Percentiles rank a stretch among this genome's conserved stretches.
These are phyloP conservation scores for Nepenthes alata DNA, from an alignment of 179 eudicot species.

Conservation along the genomic window DNA sequence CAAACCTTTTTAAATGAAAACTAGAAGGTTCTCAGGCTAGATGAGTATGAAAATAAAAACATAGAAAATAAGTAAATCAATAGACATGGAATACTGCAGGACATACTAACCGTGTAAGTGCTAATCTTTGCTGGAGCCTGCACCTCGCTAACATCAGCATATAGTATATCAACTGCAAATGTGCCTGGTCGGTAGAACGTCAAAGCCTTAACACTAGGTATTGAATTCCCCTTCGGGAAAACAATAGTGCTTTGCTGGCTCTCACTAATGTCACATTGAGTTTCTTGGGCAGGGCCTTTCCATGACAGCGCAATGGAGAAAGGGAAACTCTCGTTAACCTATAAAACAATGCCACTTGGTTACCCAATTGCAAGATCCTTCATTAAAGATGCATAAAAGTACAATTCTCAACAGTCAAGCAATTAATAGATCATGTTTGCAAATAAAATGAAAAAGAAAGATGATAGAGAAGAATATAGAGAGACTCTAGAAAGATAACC, in stretches of 20 bases:
- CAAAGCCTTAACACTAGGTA: conserved; percentile 76
- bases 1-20: too few relatives aligned
- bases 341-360: conserved; percentile 8
- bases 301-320: conserved; percentile 81
- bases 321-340: conserved; percentile 89
- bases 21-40: too few relatives aligned
- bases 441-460: too few relatives aligned
- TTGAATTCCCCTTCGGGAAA: conserved; percentile 66
- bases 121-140: conserved; percentile 74
- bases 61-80: too few relatives aligned
- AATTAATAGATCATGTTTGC: too few relatives aligned
- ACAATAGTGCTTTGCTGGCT: conserved; percentile 61
- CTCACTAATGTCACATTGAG: conserved; percentile 49
- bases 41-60: too few relatives aligned
- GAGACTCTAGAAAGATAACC: too few relatives aligned
- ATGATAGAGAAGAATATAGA: too few relatives aligned
- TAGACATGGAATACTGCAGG: too few relatives aligned
- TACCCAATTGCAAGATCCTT: background rate
- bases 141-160: conserved; percentile 74
- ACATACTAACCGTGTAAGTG: conserved; percentile 56
- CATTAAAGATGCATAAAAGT: background rate
- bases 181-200: conserved; percentile 75
- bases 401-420: background rate
- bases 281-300: conserved; percentile 54
- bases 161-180: conserved; percentile 54